Evolutionary conservation across 768 basidiomycete genomes (phyloP).

Genomic region (Suillus ampliporus): DNA sequence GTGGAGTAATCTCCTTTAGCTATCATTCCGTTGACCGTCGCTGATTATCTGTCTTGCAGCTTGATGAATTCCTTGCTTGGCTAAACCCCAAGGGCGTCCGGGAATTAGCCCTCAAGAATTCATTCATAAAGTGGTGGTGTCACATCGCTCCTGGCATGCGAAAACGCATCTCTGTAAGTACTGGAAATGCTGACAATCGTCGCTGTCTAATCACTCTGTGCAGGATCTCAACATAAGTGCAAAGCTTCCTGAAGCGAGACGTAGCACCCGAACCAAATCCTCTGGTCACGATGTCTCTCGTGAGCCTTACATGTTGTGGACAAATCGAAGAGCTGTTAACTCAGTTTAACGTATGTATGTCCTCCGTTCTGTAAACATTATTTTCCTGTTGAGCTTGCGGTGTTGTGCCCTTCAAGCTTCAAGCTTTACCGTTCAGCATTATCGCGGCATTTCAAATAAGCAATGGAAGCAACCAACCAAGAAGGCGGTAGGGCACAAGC

Average conservation of each 20-base stretch:
- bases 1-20: slow-evolving; percentile 24
- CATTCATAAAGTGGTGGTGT: slow-evolving; percentile 82
- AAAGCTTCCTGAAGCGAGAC: slow-evolving; percentile 78
- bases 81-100: slow-evolving; percentile 91
- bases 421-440: neutral
- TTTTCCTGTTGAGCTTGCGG: slow-evolving; percentile 7
- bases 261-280: slow-evolving; percentile 72
- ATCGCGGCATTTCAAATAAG: neutral
- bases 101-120: slow-evolving; percentile 79
- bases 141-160: slow-evolving; percentile 82
- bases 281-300: slow-evolving; percentile 67
- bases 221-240: slow-evolving; percentile 75
- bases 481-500: neutral
- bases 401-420: neutral
- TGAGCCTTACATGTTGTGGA: slow-evolving; percentile 90
- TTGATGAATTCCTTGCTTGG: slow-evolving; percentile 87
- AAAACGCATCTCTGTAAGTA: slow-evolving; percentile 73
- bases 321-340: slow-evolving; percentile 74
- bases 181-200: slow-evolving; percentile 4
- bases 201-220: slow-evolving; percentile 18
- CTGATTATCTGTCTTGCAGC: slow-evolving; percentile 47
- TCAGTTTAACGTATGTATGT: slow-evolving; percentile 25
- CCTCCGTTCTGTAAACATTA: neutral
- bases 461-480: too few relatives aligned
- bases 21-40: neutral